Evolutionary conservation across 2,329 filamentous ascomycete species (phyloP), one percentile per base, ranked within the genome.

Genomic region (Penicillium palitans): DNA sequence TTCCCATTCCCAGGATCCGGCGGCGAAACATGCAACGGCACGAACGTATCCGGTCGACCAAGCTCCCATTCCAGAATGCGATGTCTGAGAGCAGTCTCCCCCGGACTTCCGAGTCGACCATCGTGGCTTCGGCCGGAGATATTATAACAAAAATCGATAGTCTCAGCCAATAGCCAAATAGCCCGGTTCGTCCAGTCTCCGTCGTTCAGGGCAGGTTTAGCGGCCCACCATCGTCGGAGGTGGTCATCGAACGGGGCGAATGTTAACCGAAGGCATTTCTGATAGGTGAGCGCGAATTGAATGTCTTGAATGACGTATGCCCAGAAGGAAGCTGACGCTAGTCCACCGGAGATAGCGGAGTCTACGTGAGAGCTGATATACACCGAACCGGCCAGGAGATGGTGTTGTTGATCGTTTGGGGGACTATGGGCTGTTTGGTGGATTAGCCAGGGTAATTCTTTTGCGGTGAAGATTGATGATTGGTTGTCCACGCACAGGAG

Each of bases 221-320:
- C 52, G 44, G 60, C 57, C 72, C 72, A 74, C 61, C 65, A 66
- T 2, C 54, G 64, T 13, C 64, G 68, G 1, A 74, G 64, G 12
- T 62, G 69, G 40, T 71, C 67, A 48, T 70, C 69, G 45, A 74
- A 73, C 2, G 71, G 68, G 10, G 66, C 68, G 46, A 72, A 66
- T 7, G 67, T 66, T 17, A 74, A 53, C 27, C 72, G 68, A 12
- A 74, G 64, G 40, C 71, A 68, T 57, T 69, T 72, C 21, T 68
- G 70, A 52, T 69, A 70, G 12, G 68, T 69, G 49, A 74, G 60
- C 6, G 70, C 70, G 57, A 71, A 72, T 42, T 73, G 71, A 21
- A 74, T 72, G 55, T 74, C 72, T 52, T 74, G 72, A 60, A 72
- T 70, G 3, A 74, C 70, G 47, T 72, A 74, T 12, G 71, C 65